Percentiles rank a stretch among this genome's conserved stretches.
Evolutionary conservation across 2,329 filamentous ascomycete species (phyloP).

Genomic region (Septoria petroselini): DNA sequence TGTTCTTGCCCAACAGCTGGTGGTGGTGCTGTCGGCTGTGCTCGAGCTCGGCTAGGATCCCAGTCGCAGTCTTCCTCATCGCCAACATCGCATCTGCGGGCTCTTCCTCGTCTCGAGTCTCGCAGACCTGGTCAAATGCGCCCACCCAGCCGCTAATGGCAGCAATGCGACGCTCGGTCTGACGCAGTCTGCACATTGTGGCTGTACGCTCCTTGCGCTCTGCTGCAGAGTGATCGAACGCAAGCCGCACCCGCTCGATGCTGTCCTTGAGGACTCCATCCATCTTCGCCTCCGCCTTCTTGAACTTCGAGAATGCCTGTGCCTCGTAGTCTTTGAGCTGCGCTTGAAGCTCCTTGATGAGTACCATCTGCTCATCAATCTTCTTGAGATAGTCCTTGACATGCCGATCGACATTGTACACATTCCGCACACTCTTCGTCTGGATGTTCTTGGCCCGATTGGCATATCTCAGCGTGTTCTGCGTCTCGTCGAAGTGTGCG

Average conservation of each 20-base stretch:
- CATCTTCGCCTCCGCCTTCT: slow-evolving; percentile 83
- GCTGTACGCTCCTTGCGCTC: slow-evolving; percentile 77
- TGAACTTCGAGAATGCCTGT: slow-evolving; percentile 80
- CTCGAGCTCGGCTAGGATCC: slow-evolving; percentile 85
- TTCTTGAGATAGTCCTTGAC: slow-evolving; percentile 99
- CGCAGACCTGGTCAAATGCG: slow-evolving; percentile 81
- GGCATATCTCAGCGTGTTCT: slow-evolving; percentile 95
- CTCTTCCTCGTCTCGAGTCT: slow-evolving; percentile 65
- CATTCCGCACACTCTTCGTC: slow-evolving; percentile 98
- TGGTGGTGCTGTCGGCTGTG: slow-evolving; percentile 87
- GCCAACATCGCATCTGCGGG: slow-evolving; percentile 64
- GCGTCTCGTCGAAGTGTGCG: slow-evolving; percentile 94
- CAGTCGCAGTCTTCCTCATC: slow-evolving; percentile 83
- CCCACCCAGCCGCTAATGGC: slow-evolving; percentile 90
- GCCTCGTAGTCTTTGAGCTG: slow-evolving; percentile 87
- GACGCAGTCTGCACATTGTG: slow-evolving; percentile 76
- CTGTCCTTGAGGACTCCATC: slow-evolving; percentile 74
- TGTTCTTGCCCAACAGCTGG: slow-evolving; percentile 72
- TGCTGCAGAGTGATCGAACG: slow-evolving; percentile 74
- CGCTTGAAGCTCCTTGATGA: slow-evolving; percentile 92
- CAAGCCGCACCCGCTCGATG: slow-evolving; percentile 70
- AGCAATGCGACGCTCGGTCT: slow-evolving; percentile 79
- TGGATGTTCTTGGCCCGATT: slow-evolving; percentile 99
- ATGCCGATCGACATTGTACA: slow-evolving; percentile 98
- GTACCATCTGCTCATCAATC: slow-evolving; percentile 95